These are phyloP conservation scores for Vitis riparia DNA, from an alignment of 164 flowering plant species.

Conservation along the genomic window DNA sequence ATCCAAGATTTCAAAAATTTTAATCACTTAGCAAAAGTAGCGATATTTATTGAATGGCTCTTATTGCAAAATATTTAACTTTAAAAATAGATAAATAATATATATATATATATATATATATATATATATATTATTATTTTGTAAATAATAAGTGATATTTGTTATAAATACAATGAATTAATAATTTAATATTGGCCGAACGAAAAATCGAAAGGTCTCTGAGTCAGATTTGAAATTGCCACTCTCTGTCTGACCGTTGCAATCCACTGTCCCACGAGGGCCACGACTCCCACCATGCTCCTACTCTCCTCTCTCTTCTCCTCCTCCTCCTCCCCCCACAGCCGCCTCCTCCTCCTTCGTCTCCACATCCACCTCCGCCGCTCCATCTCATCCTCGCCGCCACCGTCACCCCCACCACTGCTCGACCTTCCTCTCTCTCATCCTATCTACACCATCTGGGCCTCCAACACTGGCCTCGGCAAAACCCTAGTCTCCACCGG, in stretches of 20 bases:
- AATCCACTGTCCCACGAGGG: neutral
- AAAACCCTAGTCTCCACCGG: slow-evolving; percentile 95
- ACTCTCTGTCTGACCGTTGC: neutral
- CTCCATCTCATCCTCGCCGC: slow-evolving; percentile 9
- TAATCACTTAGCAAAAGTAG: too few relatives aligned
- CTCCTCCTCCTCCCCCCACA: slow-evolving; percentile 12
- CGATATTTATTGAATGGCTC: too few relatives aligned
- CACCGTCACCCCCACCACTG: slow-evolving; percentile 6
- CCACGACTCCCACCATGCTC: neutral
- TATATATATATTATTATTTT: too few relatives aligned
- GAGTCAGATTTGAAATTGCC: neutral
- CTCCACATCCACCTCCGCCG: slow-evolving; percentile 10
- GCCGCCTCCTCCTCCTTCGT: slow-evolving; percentile 11
- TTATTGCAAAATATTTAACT: too few relatives aligned
- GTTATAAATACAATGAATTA: too few relatives aligned
- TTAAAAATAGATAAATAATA: too few relatives aligned
- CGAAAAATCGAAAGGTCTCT: too few relatives aligned
- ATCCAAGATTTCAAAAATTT: too few relatives aligned
- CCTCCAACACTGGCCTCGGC: slow-evolving; percentile 86
- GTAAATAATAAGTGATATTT: too few relatives aligned
- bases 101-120: too few relatives aligned
- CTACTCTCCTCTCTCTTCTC: neutral
- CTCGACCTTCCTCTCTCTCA: slow-evolving; percentile 54
- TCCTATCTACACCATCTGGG: slow-evolving; percentile 83
- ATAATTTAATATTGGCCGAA: too few relatives aligned